Base-by-base conservation (phyloP, 139 green algal genomes). In the Mychonastes homosphaera region DNA sequence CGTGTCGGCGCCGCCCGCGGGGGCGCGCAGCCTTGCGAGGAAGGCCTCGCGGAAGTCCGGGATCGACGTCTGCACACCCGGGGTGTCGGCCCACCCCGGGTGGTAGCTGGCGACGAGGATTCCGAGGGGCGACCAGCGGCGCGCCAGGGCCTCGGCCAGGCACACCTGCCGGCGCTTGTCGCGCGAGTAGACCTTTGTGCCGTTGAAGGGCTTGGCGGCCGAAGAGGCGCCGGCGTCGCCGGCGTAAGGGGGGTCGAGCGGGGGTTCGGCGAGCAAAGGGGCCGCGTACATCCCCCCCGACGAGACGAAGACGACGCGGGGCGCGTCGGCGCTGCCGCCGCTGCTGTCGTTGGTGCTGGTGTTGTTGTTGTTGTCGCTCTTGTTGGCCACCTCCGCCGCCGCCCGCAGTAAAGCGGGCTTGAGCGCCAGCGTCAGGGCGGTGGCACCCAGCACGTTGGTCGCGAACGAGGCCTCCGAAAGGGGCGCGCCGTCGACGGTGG, bases 111-210 rank as follows among this genome's bases (percentile, higher is more conserved):
- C 18, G 5, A 9, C 7, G 18, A 44, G 29, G 6, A 45, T 40
- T 58, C 29, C 64, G 53, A 21, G 41, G 19, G 41, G 41, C 41
- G 19, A 18, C 41, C 41, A 48, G 8, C 41, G 41, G 19, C 41
- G 41, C 41, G 41, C 41, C 41, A 48, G 10, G 19, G 23, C 41
- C 41, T 48, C 41, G 7, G 41, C 53, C 23, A n/a, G n/a, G 34
- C 35, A 21, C 26, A 80, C 48, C 65, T 84, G 75, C 53, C 78
- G 63, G 53, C 80, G 66, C 67, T 86, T 87, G 68, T 87, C 80
- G 6, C 62, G 57, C 0, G 71, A 57, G 54, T 87, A 87, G 24
- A 69, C 58, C 45, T 28, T 18, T 10, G 46, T 74, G 39, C 69
- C 76, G 41, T 84, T 67, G 40, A 67, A 84, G 21, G 48, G 26